A percentile compares a stretch with the other conserved stretches of the same genome.
phyloP scores from a whole-genome alignment of 495 filamentous ascomycete species.

The Penicillium canescens region DNA sequence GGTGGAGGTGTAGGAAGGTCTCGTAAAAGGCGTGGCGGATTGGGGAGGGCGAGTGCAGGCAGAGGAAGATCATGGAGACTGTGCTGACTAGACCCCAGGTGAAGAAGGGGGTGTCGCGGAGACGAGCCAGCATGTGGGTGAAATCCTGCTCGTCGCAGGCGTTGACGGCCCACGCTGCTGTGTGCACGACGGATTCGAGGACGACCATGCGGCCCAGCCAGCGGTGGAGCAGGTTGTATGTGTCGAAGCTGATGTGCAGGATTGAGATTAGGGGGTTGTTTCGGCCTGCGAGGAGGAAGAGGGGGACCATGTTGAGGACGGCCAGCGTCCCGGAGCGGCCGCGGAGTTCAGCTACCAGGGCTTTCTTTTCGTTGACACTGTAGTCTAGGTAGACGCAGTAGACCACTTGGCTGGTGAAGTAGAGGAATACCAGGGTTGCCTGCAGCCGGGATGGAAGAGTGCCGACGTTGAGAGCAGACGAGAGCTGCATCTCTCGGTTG shows the following conservation, averaged over 20 bases:
- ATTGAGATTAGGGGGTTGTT: constrained; percentile 90
- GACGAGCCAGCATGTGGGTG: constrained; percentile 55
- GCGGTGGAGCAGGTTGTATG: constrained; percentile 90
- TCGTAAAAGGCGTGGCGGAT: constrained; percentile 91
- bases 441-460: constrained; percentile 88
- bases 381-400: constrained; percentile 79
- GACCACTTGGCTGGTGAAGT: constrained; percentile 73
- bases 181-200: constrained; percentile 74
- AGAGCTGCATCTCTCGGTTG: constrained; percentile 86
- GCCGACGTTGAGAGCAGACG: constrained; percentile 80
- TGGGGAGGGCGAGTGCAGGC: constrained; percentile 70
- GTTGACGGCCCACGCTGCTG: constrained; percentile 65
- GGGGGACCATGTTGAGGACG: constrained; percentile 85
- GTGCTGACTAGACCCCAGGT: constrained; percentile 52
- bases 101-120: constrained; percentile 62
- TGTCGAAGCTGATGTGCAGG: constrained; percentile 89
- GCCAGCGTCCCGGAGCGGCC: constrained; percentile 84
- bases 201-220: constrained; percentile 92
- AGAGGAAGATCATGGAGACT: constrained; percentile 61
- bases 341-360: constrained; percentile 66
- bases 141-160: constrained; percentile 42
- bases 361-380: constrained; percentile 44
- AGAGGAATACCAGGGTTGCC: constrained; percentile 67
- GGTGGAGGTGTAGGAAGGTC: constrained; percentile 78
- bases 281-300: constrained; percentile 83